These are phyloP conservation scores for Neonectria neomacrospora DNA, from an alignment of 2,329 filamentous ascomycete species.

Conservation along the genomic window DNA sequence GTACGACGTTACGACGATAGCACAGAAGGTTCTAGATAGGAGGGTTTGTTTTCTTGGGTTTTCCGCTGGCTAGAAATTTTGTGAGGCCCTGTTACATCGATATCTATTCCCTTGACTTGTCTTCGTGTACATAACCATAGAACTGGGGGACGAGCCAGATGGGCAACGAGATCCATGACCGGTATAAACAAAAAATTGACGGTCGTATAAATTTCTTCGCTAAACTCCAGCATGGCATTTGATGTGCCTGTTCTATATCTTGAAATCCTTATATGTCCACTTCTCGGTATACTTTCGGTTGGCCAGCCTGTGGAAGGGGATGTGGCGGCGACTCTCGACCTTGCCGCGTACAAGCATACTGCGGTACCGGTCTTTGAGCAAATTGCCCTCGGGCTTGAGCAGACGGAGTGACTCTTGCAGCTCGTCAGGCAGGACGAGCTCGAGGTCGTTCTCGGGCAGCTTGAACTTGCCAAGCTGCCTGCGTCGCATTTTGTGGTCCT, in stretches of 20 bases:
- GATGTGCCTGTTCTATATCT: constrained; percentile 39
- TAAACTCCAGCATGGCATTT: constrained; percentile 24
- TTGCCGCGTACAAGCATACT: constrained; percentile 90
- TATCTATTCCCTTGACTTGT: constrained; percentile 15
- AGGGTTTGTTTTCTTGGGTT: not conserved
- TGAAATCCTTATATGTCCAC: constrained; percentile 97
- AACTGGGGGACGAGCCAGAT: constrained; percentile 5
- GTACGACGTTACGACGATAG: constrained; percentile 15
- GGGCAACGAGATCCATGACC: constrained; percentile 17
- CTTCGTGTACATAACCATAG: constrained; percentile 25
- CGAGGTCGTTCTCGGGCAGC: constrained; percentile 81
- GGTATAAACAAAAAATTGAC: constrained; percentile 19
- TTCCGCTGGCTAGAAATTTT: not conserved
- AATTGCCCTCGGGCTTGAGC: constrained; percentile 94
- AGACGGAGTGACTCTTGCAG: constrained; percentile 82
- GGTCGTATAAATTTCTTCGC: constrained; percentile 19
- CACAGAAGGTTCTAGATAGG: not conserved
- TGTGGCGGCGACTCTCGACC: constrained; percentile 82
- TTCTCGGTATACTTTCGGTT: constrained; percentile 90
- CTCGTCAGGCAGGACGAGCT: constrained; percentile 85
- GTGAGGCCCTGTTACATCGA: constrained; percentile 14
- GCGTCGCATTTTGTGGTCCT: constrained; percentile 74
- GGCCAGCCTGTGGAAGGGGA: constrained; percentile 84
- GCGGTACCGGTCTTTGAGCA: constrained; percentile 90
- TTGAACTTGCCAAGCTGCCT: constrained; percentile 78